Percentiles rank a stretch among this genome's conserved stretches.
phyloP scores from a whole-genome alignment of 2,329 filamentous ascomycete species.

The Sporothrix brunneoviolacea region DNA sequence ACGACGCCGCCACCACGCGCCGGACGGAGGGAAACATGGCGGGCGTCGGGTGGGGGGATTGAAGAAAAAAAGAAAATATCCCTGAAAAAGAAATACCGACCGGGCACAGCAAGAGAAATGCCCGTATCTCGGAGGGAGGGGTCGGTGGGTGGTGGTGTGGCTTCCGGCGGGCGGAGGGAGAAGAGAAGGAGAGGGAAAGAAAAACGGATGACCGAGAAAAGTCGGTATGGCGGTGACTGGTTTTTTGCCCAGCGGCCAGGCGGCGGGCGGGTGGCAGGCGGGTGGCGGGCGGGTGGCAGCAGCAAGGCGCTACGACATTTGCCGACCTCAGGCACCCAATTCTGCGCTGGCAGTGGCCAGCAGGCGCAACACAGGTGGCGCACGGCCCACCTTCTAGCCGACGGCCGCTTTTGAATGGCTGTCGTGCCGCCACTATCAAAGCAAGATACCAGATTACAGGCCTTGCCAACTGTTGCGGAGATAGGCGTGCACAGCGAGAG shows the following conservation, averaged over 20 bases:
- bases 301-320: conserved; percentile 1
- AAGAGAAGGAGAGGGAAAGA: not conserved
- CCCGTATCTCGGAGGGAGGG: conserved; percentile 1
- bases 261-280: no score
- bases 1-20: conserved; percentile 19
- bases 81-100: no score
- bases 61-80: not conserved
- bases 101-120: no score
- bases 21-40: conserved; percentile 19
- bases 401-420: no score
- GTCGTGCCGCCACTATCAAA: no score
- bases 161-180: conserved; percentile 1
- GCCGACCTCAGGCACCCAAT: conserved; percentile 13
- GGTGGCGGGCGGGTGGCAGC: not conserved
- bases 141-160: not conserved
- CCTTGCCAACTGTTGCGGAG: no score
- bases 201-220: conserved; percentile 4
- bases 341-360: no score
- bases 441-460: no score
- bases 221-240: conserved; percentile 7
- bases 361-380: no score
- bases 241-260: conserved; percentile 2
- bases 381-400: no score
- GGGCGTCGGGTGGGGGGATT: not conserved
- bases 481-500: no score